Evolutionary conservation across 495 filamentous ascomycete species (phyloP), one percentile per base, ranked within the genome.

Genomic region (Penicillium verhagenii): DNA sequence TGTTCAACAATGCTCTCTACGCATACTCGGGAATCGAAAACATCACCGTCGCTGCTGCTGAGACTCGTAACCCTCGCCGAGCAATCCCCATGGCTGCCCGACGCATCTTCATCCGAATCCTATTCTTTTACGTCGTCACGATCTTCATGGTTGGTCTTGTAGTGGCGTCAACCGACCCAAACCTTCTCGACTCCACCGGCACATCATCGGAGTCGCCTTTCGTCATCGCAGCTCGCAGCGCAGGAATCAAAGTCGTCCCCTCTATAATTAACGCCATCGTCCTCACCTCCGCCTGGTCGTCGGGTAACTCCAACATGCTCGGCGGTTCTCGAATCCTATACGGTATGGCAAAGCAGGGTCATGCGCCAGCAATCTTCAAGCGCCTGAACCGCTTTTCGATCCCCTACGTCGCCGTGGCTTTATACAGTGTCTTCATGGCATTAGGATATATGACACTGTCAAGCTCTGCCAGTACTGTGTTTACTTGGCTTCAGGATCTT

Each of bases 321-420:
- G 69, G 70, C 4, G 78, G 77, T 0, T 74, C 75, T 2, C 67
- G 79, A 20, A 67, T 77, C 20, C 56, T 82, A 1, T 77, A 73
- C 29, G 64, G 74, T 13, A 64, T 78, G 58, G 72, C 74, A n/a
- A 35, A 63, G 6, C 60, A 76, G n/a, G 66, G 71, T 1, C 71
- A 74, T 28, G 74, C 73, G 0, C 74, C 76, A 0, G 60, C 54
- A 1, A 40, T 75, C 33, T 74, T 86, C 57, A 70, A 79, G 21
- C 65, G 73, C 4, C 82, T 80, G n/a, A 87, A 78, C 50, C 78
- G 76, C 9, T 81, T 79, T 65, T 82, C 82, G 29, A 79, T 84
- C 14, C 83, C 84, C 1, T 84, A 80, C 50, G 70, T 76, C 33
- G 79, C 84, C 0, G 58, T 76, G 11, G 56, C 79, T 18, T 77